Evolutionary conservation across 306 rosid species (phyloP).

Genomic region (Cucumis hystrix): DNA sequence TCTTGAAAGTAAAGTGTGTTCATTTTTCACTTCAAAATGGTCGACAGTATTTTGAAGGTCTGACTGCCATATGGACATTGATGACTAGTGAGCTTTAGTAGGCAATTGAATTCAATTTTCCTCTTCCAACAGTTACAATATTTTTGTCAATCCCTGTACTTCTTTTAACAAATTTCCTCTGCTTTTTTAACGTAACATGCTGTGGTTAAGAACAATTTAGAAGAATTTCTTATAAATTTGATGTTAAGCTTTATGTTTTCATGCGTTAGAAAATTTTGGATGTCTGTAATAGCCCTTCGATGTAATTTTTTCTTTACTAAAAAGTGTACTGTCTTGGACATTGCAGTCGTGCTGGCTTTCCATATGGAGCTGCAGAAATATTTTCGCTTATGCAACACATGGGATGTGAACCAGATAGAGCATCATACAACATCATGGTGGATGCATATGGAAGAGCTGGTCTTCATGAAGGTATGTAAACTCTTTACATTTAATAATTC

Average conservation of each 20-base stretch:
- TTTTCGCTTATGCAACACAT: constrained; percentile 91
- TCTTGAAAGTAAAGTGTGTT: background rate
- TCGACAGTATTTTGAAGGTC: background rate
- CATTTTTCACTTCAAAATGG: background rate
- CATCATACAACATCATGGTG: constrained; percentile 83
- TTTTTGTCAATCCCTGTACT: background rate
- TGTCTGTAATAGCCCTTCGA: background rate
- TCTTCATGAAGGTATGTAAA: constrained; percentile 53
- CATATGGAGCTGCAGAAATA: constrained; percentile 83
- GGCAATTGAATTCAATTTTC: background rate
- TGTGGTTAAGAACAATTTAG: background rate
- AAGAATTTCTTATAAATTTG: background rate
- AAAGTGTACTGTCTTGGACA: constrained; percentile 2
- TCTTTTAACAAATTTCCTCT: background rate
- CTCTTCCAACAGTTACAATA: background rate
- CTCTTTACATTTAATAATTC: background rate
- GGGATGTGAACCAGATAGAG: constrained; percentile 99
- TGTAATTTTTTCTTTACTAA: background rate
- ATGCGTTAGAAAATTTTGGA: background rate
- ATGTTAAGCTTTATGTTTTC: background rate
- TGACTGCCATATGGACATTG: background rate
- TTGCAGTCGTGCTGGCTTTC: constrained; percentile 82
- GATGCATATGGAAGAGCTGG: constrained; percentile 97
- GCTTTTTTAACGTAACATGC: background rate
- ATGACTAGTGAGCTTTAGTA: background rate